phyloP scores from a whole-genome alignment of 2,329 filamentous ascomycete species.

The Exophiala sp. region DNA sequence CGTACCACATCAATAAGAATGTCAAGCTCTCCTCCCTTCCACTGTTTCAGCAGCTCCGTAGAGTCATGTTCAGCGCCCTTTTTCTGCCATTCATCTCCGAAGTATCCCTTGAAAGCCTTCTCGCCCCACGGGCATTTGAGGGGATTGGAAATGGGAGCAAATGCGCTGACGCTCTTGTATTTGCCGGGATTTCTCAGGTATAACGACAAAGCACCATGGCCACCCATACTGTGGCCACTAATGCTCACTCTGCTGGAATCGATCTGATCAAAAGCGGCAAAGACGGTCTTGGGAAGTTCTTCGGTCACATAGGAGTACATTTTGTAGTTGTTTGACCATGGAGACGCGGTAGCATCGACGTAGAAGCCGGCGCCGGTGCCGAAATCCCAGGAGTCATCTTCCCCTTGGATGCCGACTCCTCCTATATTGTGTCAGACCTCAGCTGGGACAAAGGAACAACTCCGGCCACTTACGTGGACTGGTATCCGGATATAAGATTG shows the following conservation, averaged over 20 bases:
- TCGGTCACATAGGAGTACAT: slow-evolving; percentile 92
- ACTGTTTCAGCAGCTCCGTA: slow-evolving; percentile 75
- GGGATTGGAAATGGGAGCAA: slow-evolving; percentile 86
- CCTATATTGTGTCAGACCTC: slow-evolving; percentile 39
- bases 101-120: slow-evolving; percentile 89
- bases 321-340: slow-evolving; percentile 72
- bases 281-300: slow-evolving; percentile 76
- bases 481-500: slow-evolving; percentile 92
- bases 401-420: slow-evolving; percentile 71
- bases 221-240: slow-evolving; percentile 94
- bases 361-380: slow-evolving; percentile 92
- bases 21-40: slow-evolving; percentile 63
- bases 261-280: slow-evolving; percentile 63
- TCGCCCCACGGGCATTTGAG: slow-evolving; percentile 83
- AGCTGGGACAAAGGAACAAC: neutral
- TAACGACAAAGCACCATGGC: slow-evolving; percentile 86
- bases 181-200: slow-evolving; percentile 85
- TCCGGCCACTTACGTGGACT: slow-evolving; percentile 61
- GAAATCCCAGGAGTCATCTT: slow-evolving; percentile 88
- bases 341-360: slow-evolving; percentile 71
- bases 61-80: slow-evolving; percentile 88
- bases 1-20: slow-evolving; percentile 80
- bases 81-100: slow-evolving; percentile 64
- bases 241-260: slow-evolving; percentile 70
- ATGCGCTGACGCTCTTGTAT: slow-evolving; percentile 85